phyloP scores from a whole-genome alignment of 352 stramenopile genomes.

The Pythium myriotylum region DNA sequence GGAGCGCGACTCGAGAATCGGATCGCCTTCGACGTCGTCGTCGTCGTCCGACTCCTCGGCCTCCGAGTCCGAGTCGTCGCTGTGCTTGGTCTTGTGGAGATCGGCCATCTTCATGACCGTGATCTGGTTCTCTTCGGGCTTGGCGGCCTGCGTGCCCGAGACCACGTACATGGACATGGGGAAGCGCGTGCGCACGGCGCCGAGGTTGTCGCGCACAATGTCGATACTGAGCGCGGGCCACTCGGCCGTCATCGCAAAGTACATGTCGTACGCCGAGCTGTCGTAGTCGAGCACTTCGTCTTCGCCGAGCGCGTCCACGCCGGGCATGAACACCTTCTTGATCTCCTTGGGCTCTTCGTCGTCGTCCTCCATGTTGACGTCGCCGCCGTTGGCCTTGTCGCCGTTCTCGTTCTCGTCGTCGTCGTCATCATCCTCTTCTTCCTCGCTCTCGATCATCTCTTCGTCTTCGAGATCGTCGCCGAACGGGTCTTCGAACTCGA shows the following conservation, averaged over 20 bases:
- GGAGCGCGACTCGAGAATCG: conserved; percentile 94
- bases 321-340: conserved; percentile 95
- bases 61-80: conserved; percentile 72
- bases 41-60: conserved; percentile 80
- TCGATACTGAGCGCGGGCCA: conserved; percentile 99
- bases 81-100: conserved; percentile 93
- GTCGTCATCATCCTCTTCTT: conserved; percentile 56
- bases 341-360: conserved; percentile 53
- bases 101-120: conserved; percentile 98
- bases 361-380: conserved; percentile 71
- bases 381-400: conserved; percentile 45
- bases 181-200: conserved; percentile 92
- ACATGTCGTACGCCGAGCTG: conserved; percentile 99
- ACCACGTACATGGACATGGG: conserved; percentile 96
- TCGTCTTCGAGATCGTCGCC: conserved; percentile 91
- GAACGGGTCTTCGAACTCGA: conserved; percentile 90
- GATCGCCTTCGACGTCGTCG: conserved; percentile 95
- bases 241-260: conserved; percentile 97
- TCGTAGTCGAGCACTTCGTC: conserved; percentile 98
- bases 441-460: conserved; percentile 86
- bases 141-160: conserved; percentile 95
- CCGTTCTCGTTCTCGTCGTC: conserved; percentile 54
- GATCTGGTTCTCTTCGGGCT: conserved; percentile 94
- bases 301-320: conserved; percentile 87
- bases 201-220: conserved; percentile 95